These are phyloP conservation scores for Backusella macrospora DNA, from an alignment of 192 early-diverging fungal genomes.

Conservation along the genomic window DNA sequence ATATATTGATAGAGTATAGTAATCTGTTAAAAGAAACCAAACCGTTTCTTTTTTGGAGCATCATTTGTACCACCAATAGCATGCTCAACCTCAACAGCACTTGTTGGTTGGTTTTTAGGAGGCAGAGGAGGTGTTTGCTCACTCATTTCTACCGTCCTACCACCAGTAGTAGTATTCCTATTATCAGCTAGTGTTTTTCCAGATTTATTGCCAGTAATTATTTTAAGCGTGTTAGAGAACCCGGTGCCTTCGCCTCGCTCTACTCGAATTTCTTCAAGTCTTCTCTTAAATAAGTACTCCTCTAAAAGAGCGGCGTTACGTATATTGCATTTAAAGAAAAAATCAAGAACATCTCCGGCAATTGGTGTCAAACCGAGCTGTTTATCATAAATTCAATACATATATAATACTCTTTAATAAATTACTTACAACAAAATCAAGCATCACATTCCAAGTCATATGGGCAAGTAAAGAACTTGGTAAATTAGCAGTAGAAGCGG, in stretches of 20 bases:
- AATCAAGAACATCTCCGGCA: conserved; percentile 53
- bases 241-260: conserved; percentile 26
- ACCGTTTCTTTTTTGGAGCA: not conserved
- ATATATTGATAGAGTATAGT: not conserved
- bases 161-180: too few species aligned
- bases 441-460: conserved; percentile 51
- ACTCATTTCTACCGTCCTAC: not conserved
- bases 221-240: not conserved
- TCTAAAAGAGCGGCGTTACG: conserved; percentile 56
- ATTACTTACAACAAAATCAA: conserved; percentile 53
- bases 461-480: conserved; percentile 38
- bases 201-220: not conserved
- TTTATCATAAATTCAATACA: not conserved
- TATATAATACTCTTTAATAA: not conserved
- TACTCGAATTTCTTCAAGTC: conserved; percentile 33
- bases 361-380: conserved; percentile 56
- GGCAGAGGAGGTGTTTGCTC: not conserved
- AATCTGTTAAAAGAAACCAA: not conserved
- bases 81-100: not conserved
- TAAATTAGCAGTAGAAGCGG: conserved; percentile 47
- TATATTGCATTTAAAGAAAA: conserved; percentile 53
- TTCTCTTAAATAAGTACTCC: conserved; percentile 41
- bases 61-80: not conserved
- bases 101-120: not conserved
- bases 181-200: not conserved